Conservation (phyloP, 495 filamentous ascomycete genomes). For the Hypoxylon fragiforme region DNA sequence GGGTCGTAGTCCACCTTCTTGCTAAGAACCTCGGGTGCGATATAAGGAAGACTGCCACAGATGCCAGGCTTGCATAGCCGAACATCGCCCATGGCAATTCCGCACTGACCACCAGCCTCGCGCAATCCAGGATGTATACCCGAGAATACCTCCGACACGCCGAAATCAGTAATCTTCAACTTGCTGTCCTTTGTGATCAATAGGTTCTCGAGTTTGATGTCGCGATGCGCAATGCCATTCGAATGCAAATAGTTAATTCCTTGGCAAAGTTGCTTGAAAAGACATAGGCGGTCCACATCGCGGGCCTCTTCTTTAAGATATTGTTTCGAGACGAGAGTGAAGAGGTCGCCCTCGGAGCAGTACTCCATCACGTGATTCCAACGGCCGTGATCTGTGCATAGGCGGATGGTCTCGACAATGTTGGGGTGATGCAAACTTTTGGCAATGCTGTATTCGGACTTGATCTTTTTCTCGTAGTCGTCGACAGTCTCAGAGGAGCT, state of each 20-base stretch:
- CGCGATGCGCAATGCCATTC: conserved; percentile 77
- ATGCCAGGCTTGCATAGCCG: conserved; percentile 70
- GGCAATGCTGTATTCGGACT: conserved; percentile 76
- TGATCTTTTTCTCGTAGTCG: conserved; percentile 78
- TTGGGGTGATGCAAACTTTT: conserved; percentile 78
- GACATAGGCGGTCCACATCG: conserved; percentile 68
- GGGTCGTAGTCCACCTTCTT: conserved; percentile 72
- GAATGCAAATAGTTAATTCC: conserved; percentile 70
- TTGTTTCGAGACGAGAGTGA: conserved; percentile 63
- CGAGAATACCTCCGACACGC: conserved; percentile 73
- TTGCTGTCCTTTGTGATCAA: conserved; percentile 68
- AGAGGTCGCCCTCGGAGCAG: conserved; percentile 74
- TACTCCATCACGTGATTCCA: conserved; percentile 90
- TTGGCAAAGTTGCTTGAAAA: conserved; percentile 79
- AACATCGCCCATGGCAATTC: conserved; percentile 65
- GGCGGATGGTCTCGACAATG: conserved; percentile 70
- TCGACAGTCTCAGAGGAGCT: conserved; percentile 60
- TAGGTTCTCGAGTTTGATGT: conserved; percentile 81
- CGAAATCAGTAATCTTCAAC: conserved; percentile 82
- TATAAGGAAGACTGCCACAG: conserved; percentile 75
- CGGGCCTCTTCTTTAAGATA: conserved; percentile 63
- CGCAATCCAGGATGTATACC: conserved; percentile 72
- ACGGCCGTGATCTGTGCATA: conserved; percentile 66
- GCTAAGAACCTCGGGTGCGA: conserved; percentile 73
- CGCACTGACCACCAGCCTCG: conserved; percentile 65